Base-by-base conservation (phyloP, 345 rosid genomes). In the Eucalyptus cloeziana region DNA sequence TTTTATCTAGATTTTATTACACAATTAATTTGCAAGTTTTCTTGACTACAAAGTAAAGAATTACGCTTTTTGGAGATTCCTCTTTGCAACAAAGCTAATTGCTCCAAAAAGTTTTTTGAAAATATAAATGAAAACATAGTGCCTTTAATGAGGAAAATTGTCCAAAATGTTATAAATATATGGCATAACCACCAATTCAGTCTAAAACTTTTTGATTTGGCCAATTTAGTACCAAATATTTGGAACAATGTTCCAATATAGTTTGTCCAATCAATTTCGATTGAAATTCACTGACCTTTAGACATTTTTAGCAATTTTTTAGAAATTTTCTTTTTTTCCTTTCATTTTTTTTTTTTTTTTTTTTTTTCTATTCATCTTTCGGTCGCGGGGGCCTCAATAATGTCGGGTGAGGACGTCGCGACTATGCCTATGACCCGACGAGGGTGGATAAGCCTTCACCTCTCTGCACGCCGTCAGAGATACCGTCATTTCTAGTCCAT, bases 261-360 rank as follows among this genome's bases (percentile, higher is more conserved):
- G 2, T 27, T 30, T 30, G n/a, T 60, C 0, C 1, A 0, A 13
- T 13, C 8, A 27, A 62, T 5, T 62, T 62, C 1, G 4, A 15
- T 0, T 2, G 4, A 62, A 62, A 62, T 27, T 62, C n/a, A 13
- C 0, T 13, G 2, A 62, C 7, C 7, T 6, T 6, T 13, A 0
- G 15, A 27, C 69, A 62, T 10, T 27, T 27, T 62, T 62, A 27
- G 31, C 17, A 62, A 11, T 6, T 60, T 60, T 60, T 12, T 2
- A 56, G 27, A 4, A 3, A 0, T 60, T 60, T 60, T 12, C 4
- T 62, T 0, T 11, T 12, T 27, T 60, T 3, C 16, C 31, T 60
- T 60, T 27, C 6, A 11, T 60, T 60, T 11, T 12, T 7, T 60
- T 27, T 60, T 4, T 10, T 25, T 58, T 1, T 60, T 60, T 2